Evolutionary conservation across 192 early-diverging fungal species (phyloP), one percentile per base, ranked within the genome.

Genomic region (Cetraspora pellucida): DNA sequence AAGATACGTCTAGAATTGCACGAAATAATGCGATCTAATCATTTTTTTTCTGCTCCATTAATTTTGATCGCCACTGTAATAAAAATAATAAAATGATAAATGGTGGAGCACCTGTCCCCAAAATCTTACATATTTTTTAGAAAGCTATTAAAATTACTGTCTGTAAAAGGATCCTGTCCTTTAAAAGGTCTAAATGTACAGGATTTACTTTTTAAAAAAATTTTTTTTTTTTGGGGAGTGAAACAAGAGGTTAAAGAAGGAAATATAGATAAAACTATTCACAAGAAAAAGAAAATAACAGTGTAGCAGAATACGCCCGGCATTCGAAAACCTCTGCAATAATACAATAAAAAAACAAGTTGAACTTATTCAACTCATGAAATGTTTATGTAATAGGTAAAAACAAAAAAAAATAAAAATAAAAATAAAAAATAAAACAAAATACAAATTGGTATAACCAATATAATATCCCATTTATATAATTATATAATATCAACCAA

Each of bases 51-150:
- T n/a, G n/a, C n/a, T n/a, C n/a, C n/a, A n/a, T n/a, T n/a, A n/a
- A n/a, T n/a, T n/a, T n/a, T 64, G 31, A 64, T 6, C 61, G 28
- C 43, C n/a, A n/a, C 43, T 43, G 43, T 37, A 37, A 65, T 37
- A 65, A 65, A 43, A 63, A 30, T 54, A 54, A 54, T 28, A 30
- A 17, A 63, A 17, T 30, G 28, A 63, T 28, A 65, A 65, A 44
- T 10, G 63, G 68, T 70, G 68, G 68, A 70, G 68, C 68, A 49
- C 68, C 68, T 70, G 68, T 70, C 68, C 68, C 68, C 68, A 70
- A 70, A 70, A 70, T 27, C 25, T 68, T 23, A 11, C 23, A 25
- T 13, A 47, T 70, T 52, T 70, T 50, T 69, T 69, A 28, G 25
- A 49, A 30, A 70, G 47, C 68, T 27, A 70, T 50, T 70, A 70